Base-by-base conservation (phyloP, 2,329 filamentous ascomycete species). In the Falciphora oryzae region DNA sequence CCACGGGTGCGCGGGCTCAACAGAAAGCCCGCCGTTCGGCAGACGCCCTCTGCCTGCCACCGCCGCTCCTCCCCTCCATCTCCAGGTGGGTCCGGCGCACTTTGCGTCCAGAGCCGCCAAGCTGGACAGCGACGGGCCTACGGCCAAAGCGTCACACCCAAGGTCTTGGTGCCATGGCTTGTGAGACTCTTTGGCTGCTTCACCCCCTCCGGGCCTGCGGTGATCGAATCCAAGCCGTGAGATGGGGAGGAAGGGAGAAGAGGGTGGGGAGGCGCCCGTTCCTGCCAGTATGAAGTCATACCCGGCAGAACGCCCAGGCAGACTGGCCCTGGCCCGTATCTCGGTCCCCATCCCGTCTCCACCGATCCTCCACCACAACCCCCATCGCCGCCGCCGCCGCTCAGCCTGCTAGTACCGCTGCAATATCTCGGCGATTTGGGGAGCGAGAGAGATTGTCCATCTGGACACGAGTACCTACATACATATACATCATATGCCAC, bases 121-220 rank as follows among this genome's bases (percentile, higher is more conserved):
- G 44, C 44, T 25, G 44, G 7, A n/a, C 22, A 25, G 7, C 7
- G 22, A n/a, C 44, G 22, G 44, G 44, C 44, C 22, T 53, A 25
- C 6, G 44, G 44, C 44, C 44, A 53, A 53, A n/a, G 22, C 44
- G 44, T 53, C 44, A 53, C 44, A 53, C 44, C 44, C 44, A 53
- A 53, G 44, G 44, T 53, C 44, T 53, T 53, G 44, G 44, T 53
- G 44, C n/a, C 44, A n/a, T 53, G 44, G 22, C 44, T 53, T 53
- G 44, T 5, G 22, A 22, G 44, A 53, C 44, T 53, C 7, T 53
- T 53, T 10, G 44, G 22, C 44, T 53, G 44, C 44, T 53, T 53
- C 18, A 11, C 22, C 44, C 44, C 44, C 7, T 53, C 44, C 22
- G 44, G 44, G 44, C 44, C 44, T 53, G 22, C 7, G 7, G 22